Evolutionary conservation across 768 basidiomycete genomes (phyloP), one percentile per base, ranked within the genome.

Genomic region (Cubamyces lactineus): DNA sequence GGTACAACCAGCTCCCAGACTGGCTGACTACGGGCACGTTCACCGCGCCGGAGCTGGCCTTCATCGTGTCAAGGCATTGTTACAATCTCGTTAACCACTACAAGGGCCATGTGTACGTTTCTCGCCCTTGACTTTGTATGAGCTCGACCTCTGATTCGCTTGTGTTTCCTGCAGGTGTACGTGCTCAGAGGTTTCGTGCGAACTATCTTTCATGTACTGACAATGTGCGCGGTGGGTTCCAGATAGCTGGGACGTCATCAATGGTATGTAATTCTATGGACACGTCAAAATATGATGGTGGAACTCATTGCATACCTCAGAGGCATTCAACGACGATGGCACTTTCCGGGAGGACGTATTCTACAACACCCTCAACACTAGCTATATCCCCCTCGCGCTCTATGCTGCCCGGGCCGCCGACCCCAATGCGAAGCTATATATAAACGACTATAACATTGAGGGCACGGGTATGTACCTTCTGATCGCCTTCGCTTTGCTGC

Each of bases 281-380:
- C 26, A 6, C 13, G 11, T 17, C 42, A 4, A 1, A 24, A 5
- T 5, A 3, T 9, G n/a, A 24, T 23, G 46, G 19, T 12, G 8
- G 39, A 19, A 8, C 28, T 53, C 26, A 40, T 17, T 13, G 6
- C 8, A 12, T 28, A 21, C n/a, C 28, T 21, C 54, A 69, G 68
- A 85, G 68, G 76, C 82, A 4, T 83, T 86, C 74, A 82, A 85
- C 62, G 85, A 86, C 30, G 78, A 86, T 62, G 85, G 86, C 17
- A 83, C 82, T 11, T 84, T 75, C 70, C 80, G 85, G 34, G 56
- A 72, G 11, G 72, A 78, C 56, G 77, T 86, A 16, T 87, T 85
- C 74, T 84, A 77, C 73, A 76, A 78, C 62, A 79, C 78, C 1
- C 75, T 80, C 21, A 79, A 80, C 19, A 73, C 78, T 3, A 69